Evolutionary conservation across 352 stramenopile genomes (phyloP).

Genomic region (Elongisporangium senticosum): DNA sequence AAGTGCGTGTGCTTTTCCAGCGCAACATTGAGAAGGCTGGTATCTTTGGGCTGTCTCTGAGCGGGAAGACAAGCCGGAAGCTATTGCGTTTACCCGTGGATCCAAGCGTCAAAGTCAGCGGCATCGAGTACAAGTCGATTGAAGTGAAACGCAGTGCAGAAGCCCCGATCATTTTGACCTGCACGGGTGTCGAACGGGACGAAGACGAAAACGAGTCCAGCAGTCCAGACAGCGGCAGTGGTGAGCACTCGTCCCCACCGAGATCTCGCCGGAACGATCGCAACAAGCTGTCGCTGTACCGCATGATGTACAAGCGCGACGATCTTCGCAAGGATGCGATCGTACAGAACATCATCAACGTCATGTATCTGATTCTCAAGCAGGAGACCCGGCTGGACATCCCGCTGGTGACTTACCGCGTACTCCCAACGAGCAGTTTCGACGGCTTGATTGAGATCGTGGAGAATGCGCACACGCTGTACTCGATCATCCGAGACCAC

Average conservation of each 20-base stretch:
- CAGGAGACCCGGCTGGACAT: constrained; percentile 77
- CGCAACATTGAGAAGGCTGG: constrained; percentile 42
- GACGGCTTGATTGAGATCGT: constrained; percentile 85
- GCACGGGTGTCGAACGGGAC: constrained; percentile 65
- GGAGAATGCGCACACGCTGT: constrained; percentile 79
- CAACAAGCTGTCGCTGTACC: constrained; percentile 49
- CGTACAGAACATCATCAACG: constrained; percentile 87
- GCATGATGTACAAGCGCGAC: constrained; percentile 86
- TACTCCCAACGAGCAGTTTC: constrained; percentile 78
- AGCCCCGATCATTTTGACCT: constrained; percentile 76
- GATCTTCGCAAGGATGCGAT: constrained; percentile 81
- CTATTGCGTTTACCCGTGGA: constrained; percentile 68
- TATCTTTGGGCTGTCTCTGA: constrained; percentile 22
- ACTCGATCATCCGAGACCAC: constrained; percentile 83
- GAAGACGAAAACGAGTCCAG: constrained; percentile 52
- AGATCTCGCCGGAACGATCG: constrained; percentile 7
- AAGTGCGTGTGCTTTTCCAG: constrained; percentile 47
- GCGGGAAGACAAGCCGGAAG: constrained; percentile 9
- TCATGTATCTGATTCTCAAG: constrained; percentile 87
- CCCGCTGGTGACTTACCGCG: constrained; percentile 81
- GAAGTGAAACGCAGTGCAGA: constrained; percentile 81
- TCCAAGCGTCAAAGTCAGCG: constrained; percentile 59
- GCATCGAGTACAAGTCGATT: constrained; percentile 66
- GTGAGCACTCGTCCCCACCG: constrained; percentile 1
- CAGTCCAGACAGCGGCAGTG: constrained; percentile 20